Conservation (phyloP, 257 asterid species). For the Salvia splendens region DNA sequence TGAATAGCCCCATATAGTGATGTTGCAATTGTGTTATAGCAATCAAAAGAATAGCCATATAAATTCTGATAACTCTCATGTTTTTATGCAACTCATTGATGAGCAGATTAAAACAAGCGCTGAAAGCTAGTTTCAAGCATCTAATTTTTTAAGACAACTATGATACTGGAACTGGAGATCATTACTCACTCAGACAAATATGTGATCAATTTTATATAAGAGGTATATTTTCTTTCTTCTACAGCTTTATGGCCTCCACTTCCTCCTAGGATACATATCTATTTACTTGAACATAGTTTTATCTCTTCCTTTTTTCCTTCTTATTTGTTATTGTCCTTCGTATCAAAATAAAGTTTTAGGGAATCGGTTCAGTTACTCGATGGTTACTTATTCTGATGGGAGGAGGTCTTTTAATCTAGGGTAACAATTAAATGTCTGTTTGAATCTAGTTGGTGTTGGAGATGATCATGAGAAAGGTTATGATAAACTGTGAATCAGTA, state of each 20-base stretch:
- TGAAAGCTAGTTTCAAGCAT: constrained; percentile 96
- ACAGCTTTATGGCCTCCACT: constrained; percentile 9
- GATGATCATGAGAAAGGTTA: not conserved
- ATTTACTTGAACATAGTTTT: not conserved
- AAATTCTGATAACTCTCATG: constrained; percentile 6
- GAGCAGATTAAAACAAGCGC: constrained; percentile 87
- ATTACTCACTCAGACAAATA: constrained; percentile 93
- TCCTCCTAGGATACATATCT: not conserved
- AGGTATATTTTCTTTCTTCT: constrained; percentile 47
- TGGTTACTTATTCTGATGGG: not conserved
- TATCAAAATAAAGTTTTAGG: constrained; percentile 2
- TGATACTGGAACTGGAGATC: constrained; percentile 99
- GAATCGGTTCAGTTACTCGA: not conserved
- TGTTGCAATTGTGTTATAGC: constrained; percentile 1
- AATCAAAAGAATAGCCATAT: constrained; percentile 4
- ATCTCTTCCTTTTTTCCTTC: not conserved
- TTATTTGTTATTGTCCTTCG: not conserved
- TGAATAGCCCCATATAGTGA: not conserved
- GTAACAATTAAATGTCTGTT: not conserved
- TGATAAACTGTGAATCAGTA: too few species aligned
- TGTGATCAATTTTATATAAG: constrained; percentile 88
- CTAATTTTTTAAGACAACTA: constrained; percentile 96
- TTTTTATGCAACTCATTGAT: constrained; percentile 27
- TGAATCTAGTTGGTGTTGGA: not conserved
- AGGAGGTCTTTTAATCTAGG: too few species aligned